Conservation (phyloP, 306 rosid species). For the Prunus persica region Prunus_persica_NCBIv2 NC_034009.1:31398501-31399000, state of each 20-base stretch:
- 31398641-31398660: conserved; percentile 16
- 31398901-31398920: conserved; percentile 88
- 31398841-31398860: conserved; percentile 18
- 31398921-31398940: conserved; percentile 82
- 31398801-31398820: conserved; percentile 9
- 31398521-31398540: conserved; percentile 94
- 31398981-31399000: conserved; percentile 88
- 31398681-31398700: background rate
- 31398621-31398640: background rate
- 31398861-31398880: conserved; percentile 89
- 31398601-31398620: conserved; percentile 27
- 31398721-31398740: conserved; percentile 10
- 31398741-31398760: conserved; percentile 9
- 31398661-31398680: conserved; percentile 4
- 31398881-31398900: conserved; percentile 90
- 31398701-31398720: conserved; percentile 13
- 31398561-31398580: conserved; percentile 88
- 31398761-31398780: conserved; percentile 15
- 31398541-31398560: conserved; percentile 90
- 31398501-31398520: conserved; percentile 74
- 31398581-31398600: conserved; percentile 93
- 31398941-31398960: conserved; percentile 93
- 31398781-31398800: conserved; percentile 25
- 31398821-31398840: conserved; percentile 20
- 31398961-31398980: conserved; percentile 96